phyloP scores from a whole-genome alignment of 768 basidiomycete genomes.

The Suillus discolor region DNA sequence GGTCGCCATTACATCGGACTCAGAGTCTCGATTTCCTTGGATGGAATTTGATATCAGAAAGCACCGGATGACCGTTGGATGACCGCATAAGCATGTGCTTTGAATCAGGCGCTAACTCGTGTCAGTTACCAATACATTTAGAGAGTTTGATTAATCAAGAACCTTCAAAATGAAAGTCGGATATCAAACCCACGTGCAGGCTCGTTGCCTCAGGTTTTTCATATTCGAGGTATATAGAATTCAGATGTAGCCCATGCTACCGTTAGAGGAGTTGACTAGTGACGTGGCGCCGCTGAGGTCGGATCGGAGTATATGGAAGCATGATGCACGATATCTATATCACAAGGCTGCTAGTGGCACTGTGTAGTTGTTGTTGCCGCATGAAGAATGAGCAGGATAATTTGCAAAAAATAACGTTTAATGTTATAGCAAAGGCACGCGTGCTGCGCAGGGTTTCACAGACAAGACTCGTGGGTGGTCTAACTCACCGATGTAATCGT shows the following conservation, averaged over 20 bases:
- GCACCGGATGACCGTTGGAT: too few species aligned
- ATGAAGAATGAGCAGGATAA: not conserved
- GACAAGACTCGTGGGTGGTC: not conserved
- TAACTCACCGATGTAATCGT: not conserved
- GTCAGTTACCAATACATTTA: not conserved
- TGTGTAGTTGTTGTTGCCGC: not conserved
- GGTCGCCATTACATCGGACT: not conserved
- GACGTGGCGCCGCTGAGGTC: constrained; percentile 5
- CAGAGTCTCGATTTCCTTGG: not conserved
- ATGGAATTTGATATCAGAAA: not conserved
- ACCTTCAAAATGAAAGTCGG: not conserved
- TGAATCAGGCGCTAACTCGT: not conserved
- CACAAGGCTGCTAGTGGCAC: not conserved
- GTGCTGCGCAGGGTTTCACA: not conserved
- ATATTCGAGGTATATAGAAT: not conserved
- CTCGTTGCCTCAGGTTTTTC: not conserved
- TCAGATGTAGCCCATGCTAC: not conserved
- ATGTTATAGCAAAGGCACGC: not conserved
- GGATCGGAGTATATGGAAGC: not conserved
- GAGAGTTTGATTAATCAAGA: not conserved
- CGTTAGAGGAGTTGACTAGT: not conserved
- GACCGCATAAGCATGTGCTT: not conserved
- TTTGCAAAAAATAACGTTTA: not conserved
- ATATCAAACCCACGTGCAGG: not conserved
- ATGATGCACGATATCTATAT: not conserved